Evolutionary conservation across 139 green algal genomes (phyloP).

Genomic region (Chlamydomonas asymmetrica): DNA sequence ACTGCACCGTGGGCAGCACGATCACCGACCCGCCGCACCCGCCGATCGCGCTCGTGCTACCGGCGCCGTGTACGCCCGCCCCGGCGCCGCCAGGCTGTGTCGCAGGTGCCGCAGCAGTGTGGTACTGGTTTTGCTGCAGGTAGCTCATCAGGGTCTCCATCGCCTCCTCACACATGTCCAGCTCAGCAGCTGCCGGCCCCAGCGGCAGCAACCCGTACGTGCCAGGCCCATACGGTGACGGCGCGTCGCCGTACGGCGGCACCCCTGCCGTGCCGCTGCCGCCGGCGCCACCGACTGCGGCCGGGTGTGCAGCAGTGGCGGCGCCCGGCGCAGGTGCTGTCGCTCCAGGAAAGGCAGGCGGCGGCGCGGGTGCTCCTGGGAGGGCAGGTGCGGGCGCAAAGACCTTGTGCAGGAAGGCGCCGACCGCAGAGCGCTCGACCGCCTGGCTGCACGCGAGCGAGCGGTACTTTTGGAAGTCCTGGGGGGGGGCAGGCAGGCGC

Average conservation of each 20-base stretch:
- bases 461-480: slow-evolving; percentile 18
- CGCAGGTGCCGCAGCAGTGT: background rate
- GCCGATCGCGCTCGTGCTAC: background rate
- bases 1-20: slow-evolving; percentile 42
- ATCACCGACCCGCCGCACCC: slow-evolving; percentile 27
- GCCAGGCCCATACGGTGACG: background rate
- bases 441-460: slow-evolving; percentile 43
- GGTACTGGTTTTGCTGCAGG: slow-evolving; percentile 49
- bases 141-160: slow-evolving; percentile 80
- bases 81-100: background rate
- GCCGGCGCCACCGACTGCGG: background rate
- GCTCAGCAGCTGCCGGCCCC: slow-evolving; percentile 15
- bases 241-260: background rate
- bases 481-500: background rate
- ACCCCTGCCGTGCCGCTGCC: background rate
- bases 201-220: slow-evolving; percentile 48
- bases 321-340: too few relatives aligned
- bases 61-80: background rate
- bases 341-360: too few relatives aligned
- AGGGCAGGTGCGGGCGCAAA: too few relatives aligned
- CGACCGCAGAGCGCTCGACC: slow-evolving; percentile 41
- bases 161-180: slow-evolving; percentile 71
- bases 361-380: background rate
- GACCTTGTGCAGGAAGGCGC: slow-evolving; percentile 53
- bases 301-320: slow-evolving; percentile 15